phyloP scores from a whole-genome alignment of 495 filamentous ascomycete genomes.

The Annulohypoxylon stygium region DNA sequence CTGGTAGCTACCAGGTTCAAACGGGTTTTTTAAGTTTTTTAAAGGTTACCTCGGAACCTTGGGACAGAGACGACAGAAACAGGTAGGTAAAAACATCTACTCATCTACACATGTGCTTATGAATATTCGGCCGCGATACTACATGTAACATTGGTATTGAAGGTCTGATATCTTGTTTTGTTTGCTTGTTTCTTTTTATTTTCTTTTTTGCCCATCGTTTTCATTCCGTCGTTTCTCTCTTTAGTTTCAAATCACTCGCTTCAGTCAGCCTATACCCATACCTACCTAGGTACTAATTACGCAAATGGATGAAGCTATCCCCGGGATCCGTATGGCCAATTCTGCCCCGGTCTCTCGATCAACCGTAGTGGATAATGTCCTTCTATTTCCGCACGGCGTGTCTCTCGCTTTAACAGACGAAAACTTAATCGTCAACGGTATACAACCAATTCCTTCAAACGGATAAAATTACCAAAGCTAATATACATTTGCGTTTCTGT shows the following conservation, averaged over 20 bases:
- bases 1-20: background rate
- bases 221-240: background rate
- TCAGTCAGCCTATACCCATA: constrained; percentile 1
- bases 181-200: constrained; percentile 13
- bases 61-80: background rate
- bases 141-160: constrained; percentile 8
- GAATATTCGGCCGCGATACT: background rate
- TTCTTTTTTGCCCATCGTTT: background rate
- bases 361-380: constrained; percentile 16
- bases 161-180: constrained; percentile 4
- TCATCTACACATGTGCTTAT: constrained; percentile 7
- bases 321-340: background rate
- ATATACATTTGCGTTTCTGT: constrained; percentile 10
- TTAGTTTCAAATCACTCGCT: constrained; percentile 20
- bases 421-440: constrained; percentile 45
- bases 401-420: constrained; percentile 32
- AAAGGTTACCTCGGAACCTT: constrained; percentile 8
- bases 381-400: constrained; percentile 35
- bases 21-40: too few relatives aligned
- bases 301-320: constrained; percentile 33
- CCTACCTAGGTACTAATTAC: background rate
- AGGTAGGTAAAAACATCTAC: background rate
- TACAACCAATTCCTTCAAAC: background rate
- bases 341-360: constrained; percentile 3
- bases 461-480: constrained; percentile 7